Evolutionary conservation across 768 basidiomycete genomes (phyloP).

Genomic region (Phylloporus sp.): DNA sequence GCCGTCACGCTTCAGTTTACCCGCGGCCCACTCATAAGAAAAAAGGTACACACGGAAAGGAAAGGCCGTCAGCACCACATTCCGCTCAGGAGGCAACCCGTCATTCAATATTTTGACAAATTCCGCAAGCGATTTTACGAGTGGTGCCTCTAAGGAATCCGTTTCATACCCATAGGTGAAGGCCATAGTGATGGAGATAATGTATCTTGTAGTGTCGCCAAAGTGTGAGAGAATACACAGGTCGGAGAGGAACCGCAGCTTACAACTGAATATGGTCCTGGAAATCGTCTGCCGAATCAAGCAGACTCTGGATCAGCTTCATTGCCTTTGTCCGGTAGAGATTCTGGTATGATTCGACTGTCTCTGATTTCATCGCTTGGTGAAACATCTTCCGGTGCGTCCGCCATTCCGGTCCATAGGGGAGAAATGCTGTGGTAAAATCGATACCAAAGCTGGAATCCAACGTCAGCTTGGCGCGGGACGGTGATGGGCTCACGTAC

Average conservation of each 20-base stretch:
- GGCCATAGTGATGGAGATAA: slow-evolving; percentile 30
- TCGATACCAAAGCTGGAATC: slow-evolving; percentile 25
- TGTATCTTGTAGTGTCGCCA: slow-evolving; percentile 18
- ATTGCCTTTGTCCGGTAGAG: slow-evolving; percentile 21
- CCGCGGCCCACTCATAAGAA: neutral
- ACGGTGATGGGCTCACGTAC: slow-evolving; percentile 6
- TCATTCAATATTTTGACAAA: slow-evolving; percentile 19
- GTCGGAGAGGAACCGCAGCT: neutral
- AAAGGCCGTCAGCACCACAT: slow-evolving; percentile 25
- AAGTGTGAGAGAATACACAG: neutral
- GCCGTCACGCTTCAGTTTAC: slow-evolving; percentile 2
- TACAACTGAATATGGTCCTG: slow-evolving; percentile 25
- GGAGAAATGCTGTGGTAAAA: slow-evolving; percentile 27
- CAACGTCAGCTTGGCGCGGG: neutral
- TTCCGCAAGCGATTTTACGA: slow-evolving; percentile 26
- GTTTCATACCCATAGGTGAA: slow-evolving; percentile 29
- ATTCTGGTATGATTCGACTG: slow-evolving; percentile 15
- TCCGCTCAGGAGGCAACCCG: slow-evolving; percentile 24
- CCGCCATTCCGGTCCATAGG: slow-evolving; percentile 27
- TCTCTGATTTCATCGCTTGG: slow-evolving; percentile 22
- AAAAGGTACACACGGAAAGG: slow-evolving; percentile 23
- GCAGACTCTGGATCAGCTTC: slow-evolving; percentile 16
- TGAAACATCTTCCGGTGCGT: slow-evolving; percentile 27
- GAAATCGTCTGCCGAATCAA: slow-evolving; percentile 22
- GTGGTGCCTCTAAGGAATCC: slow-evolving; percentile 23